Conservation (phyloP, 2,329 filamentous ascomycete species). For the Lasiodiplodia hormozganensis region DNA sequence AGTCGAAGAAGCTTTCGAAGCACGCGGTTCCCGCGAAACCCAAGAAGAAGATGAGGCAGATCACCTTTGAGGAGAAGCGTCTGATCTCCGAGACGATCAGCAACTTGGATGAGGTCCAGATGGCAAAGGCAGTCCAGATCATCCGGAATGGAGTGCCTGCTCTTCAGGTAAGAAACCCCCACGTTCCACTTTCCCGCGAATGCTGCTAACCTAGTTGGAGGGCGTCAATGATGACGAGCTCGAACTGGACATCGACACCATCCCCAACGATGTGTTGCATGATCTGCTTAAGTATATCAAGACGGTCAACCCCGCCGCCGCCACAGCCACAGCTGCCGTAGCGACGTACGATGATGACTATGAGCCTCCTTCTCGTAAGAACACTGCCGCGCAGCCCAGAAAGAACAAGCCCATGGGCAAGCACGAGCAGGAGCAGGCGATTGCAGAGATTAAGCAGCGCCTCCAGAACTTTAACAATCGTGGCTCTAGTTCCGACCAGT, state of each 20-base stretch:
- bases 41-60: constrained; percentile 67
- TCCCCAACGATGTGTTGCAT: constrained; percentile 61
- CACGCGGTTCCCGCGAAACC: constrained; percentile 49
- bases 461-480: constrained; percentile 50
- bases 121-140: constrained; percentile 82
- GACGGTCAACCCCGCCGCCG: constrained; percentile 34
- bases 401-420: constrained; percentile 83
- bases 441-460: constrained; percentile 67
- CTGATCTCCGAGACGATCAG: constrained; percentile 87
- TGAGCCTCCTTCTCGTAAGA: constrained; percentile 50
- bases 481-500: constrained; percentile 55
- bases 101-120: constrained; percentile 77
- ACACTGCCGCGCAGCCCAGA: constrained; percentile 63
- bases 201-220: constrained; percentile 29
- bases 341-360: constrained; percentile 57
- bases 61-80: constrained; percentile 84
- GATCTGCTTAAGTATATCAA: constrained; percentile 64
- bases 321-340: constrained; percentile 40
- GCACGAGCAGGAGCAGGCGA: constrained; percentile 71
- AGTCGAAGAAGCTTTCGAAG: constrained; percentile 39
- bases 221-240: constrained; percentile 64
- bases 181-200: too few relatives aligned
- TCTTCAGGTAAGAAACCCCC: constrained; percentile 62
- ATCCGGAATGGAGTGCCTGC: constrained; percentile 84
- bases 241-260: constrained; percentile 70